phyloP scores from a whole-genome alignment of 2,329 filamentous ascomycete species.

The Dothiorella sarmentorum region DNA sequence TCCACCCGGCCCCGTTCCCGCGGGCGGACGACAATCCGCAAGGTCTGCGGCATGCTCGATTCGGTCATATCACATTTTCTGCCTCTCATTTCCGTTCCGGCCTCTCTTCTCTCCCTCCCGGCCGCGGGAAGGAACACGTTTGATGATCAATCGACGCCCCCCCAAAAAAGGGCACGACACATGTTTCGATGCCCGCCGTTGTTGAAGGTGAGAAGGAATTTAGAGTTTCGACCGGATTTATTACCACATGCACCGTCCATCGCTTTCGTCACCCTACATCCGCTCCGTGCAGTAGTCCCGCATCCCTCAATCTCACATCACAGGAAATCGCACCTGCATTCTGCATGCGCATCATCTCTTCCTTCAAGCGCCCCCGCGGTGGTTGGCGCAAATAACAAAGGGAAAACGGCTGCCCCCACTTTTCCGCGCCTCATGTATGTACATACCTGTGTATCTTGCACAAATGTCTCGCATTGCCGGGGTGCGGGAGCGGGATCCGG shows the following conservation, averaged over 20 bases:
- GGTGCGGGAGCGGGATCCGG: neutral
- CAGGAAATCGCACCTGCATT: neutral
- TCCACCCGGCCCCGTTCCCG: neutral
- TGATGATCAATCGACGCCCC: no score
- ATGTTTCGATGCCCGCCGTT: constrained; percentile 10
- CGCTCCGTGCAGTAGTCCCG: neutral
- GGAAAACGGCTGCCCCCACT: neutral
- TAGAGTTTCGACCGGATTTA: no score
- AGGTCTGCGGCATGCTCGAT: constrained; percentile 1
- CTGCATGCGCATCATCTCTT: constrained; percentile 7
- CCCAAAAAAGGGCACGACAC: neutral
- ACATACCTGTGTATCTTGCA: neutral
- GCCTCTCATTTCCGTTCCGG: neutral
- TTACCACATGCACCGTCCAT: neutral
- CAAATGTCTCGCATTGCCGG: constrained; percentile 9
- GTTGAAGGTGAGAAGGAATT: no score
- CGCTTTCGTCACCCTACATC: neutral
- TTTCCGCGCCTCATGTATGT: neutral
- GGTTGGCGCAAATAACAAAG: neutral
- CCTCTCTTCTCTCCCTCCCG: neutral
- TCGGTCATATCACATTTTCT: neutral
- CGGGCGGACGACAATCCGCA: neutral
- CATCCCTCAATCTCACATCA: neutral
- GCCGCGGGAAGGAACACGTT: neutral
- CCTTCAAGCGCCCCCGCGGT: neutral